Evolutionary conservation across 805 yeast species (phyloP).

Genomic region (Ogataea sp.): DNA sequence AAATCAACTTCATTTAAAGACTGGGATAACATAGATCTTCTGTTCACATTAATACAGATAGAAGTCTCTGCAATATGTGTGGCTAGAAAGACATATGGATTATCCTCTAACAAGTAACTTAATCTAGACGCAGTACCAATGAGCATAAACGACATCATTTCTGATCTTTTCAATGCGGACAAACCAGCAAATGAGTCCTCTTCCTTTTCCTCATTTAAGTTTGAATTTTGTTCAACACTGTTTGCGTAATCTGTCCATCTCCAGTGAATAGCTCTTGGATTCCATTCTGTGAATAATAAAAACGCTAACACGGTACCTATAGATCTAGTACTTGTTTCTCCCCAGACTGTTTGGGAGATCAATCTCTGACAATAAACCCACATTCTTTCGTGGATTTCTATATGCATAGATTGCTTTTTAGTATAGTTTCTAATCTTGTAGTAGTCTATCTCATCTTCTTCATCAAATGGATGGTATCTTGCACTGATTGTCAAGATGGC

Average conservation of each 20-base stretch:
- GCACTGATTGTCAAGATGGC: constrained; percentile 76
- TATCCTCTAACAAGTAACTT: constrained; percentile 73
- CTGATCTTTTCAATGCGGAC: constrained; percentile 79
- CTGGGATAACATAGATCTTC: constrained; percentile 70
- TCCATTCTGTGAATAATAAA: constrained; percentile 87
- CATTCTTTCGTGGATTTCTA: constrained; percentile 65
- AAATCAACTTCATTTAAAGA: constrained; percentile 61
- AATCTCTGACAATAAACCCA: constrained; percentile 82
- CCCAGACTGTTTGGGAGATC: constrained; percentile 87
- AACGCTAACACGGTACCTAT: constrained; percentile 84
- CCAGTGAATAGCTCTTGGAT: constrained; percentile 90
- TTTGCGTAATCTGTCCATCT: constrained; percentile 81
- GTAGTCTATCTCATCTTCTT: not conserved
- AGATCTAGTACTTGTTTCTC: constrained; percentile 81
- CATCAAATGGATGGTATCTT: constrained; percentile 58
- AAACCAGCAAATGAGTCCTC: constrained; percentile 59
- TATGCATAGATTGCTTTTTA: constrained; percentile 22
- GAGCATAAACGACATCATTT: constrained; percentile 90
- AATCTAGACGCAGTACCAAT: constrained; percentile 80
- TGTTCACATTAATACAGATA: constrained; percentile 73
- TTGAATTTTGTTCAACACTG: constrained; percentile 35
- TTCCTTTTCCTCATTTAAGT: constrained; percentile 15
- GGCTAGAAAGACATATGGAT: constrained; percentile 70
- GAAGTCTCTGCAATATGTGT: constrained; percentile 80
- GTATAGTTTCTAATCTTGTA: not conserved